Percentiles rank a stretch among this genome's conserved stretches.
phyloP scores from a whole-genome alignment of 495 filamentous ascomycete species.

The Thermothielavioides terrestris region DNA sequence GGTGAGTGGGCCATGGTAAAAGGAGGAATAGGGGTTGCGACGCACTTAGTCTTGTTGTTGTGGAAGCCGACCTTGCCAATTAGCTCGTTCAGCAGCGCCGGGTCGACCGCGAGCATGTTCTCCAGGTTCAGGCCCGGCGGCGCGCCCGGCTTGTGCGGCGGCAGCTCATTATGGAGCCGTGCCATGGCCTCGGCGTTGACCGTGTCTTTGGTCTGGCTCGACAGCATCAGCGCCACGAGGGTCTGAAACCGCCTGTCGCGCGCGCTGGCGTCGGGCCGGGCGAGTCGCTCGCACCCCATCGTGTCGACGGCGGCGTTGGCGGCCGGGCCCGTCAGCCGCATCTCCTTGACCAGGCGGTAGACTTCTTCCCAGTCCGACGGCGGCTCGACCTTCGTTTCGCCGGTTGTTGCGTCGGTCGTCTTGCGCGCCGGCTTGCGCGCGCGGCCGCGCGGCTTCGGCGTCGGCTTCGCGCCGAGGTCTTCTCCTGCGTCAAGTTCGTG shows the following conservation, averaged over 20 bases:
- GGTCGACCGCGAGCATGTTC: slow-evolving; percentile 66
- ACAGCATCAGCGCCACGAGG: slow-evolving; percentile 90
- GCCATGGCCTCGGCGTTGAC: slow-evolving; percentile 81
- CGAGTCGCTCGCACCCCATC: slow-evolving; percentile 89
- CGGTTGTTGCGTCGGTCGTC: slow-evolving; percentile 47
- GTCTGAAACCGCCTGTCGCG: slow-evolving; percentile 81
- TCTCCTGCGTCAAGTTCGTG: slow-evolving; percentile 2
- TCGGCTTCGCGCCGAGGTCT: too few relatives aligned
- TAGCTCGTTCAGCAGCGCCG: slow-evolving; percentile 62
- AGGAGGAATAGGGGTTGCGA: background rate
- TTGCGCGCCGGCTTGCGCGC: slow-evolving; percentile 58
- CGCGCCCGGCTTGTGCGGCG: slow-evolving; percentile 31
- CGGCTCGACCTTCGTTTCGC: slow-evolving; percentile 47
- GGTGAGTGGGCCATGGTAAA: background rate
- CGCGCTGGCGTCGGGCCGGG: slow-evolving; percentile 41
- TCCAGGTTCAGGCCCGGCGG: slow-evolving; percentile 57
- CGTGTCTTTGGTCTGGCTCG: slow-evolving; percentile 91
- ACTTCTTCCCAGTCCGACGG: slow-evolving; percentile 81
- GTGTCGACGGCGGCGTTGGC: slow-evolving; percentile 82
- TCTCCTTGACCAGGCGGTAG: slow-evolving; percentile 66
- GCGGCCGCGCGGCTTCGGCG: slow-evolving; percentile 24
- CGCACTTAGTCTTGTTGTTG: slow-evolving; percentile 78
- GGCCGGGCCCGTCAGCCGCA: slow-evolving; percentile 60
- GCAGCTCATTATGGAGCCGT: slow-evolving; percentile 66
- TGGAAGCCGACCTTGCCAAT: slow-evolving; percentile 88